These are phyloP conservation scores for Diacronema lutheri DNA, from an alignment of 78 protist species.

Conservation along the genomic window DNA sequence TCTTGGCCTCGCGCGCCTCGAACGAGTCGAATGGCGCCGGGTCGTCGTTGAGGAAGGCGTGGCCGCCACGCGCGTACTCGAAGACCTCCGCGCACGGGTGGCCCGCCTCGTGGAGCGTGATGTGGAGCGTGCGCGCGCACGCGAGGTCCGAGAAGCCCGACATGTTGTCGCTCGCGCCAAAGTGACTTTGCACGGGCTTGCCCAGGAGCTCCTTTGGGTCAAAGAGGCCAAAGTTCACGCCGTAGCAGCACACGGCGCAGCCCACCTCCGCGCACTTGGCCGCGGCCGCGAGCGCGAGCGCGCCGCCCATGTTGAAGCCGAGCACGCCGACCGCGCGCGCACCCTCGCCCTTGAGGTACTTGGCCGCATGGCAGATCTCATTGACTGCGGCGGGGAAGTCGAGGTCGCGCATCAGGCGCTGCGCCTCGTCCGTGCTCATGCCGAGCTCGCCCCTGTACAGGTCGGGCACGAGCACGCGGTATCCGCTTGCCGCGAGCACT, in stretches of 20 bases:
- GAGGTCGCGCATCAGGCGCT: not conserved
- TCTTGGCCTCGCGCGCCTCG: not conserved
- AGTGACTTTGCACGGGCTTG: constrained; percentile 7
- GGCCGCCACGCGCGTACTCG: not conserved
- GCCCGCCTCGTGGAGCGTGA: not conserved
- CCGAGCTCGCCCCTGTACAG: not conserved
- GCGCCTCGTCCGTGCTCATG: not conserved
- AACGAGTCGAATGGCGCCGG: not conserved
- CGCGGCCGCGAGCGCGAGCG: not conserved
- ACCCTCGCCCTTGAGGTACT: not conserved
- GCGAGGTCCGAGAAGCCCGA: not conserved
- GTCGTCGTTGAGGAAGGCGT: not conserved
- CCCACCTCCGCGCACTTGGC: not conserved
- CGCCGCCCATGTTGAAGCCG: constrained; percentile 16
- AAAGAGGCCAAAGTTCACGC: not conserved
- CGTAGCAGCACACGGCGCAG: not conserved
- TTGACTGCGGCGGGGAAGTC: not conserved
- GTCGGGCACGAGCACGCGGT: constrained; percentile 9
- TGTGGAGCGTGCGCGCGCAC: not conserved
- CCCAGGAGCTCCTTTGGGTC: not conserved
- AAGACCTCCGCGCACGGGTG: not conserved
- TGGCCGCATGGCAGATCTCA: not conserved
- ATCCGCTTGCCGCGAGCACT: not conserved
- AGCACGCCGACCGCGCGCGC: not conserved
- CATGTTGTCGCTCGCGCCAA: not conserved